Evolutionary conservation across 78 protist species (phyloP), one percentile per base, ranked within the genome.

Genomic region (Dictyostelium purpureum): DNA sequence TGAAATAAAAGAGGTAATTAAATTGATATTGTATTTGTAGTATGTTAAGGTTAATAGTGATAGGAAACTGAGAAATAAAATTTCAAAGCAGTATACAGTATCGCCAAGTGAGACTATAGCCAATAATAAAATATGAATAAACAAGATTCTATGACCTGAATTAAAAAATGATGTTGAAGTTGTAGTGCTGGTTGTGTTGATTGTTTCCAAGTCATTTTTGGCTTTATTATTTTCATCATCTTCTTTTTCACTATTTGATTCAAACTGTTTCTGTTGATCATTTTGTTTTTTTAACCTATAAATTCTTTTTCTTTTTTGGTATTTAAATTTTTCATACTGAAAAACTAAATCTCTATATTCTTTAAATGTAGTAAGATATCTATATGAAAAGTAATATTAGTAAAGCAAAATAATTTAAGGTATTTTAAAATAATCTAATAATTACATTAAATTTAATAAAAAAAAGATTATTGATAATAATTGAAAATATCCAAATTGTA

Each of bases 321-420:
- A 45, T 73, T 45, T 73, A 28, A 49, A 26, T 47, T 73, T 73
- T 38, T 82, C 90, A n/a, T 38, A 33, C 42, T 54, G 37, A 45
- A 70, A 70, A 33, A 70, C 70, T 18, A 70, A 26, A 37, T 67
- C 65, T 82, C 79, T 82, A 66, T 82, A 82, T 24, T 31, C 26
- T 70, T 70, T 51, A 75, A 63, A 82, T 70, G 90, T 69, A 10
- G 77, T 67, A 49, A 70, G 54, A 70, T 82, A 82, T 10, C 90
- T 81, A 18, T 35, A 31, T n/a, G n/a, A n/a, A 24, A 31, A 47
- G 26, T 16, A 49, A 16, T 49, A 73, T 26, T n/a, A 16, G 26
- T 4, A 40, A 35, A 38, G 37, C 49, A n/a, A 28, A 66, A 66
- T 19, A 38, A 19, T 57, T n/a, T 4, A 24, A 26, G 2, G 21